Evolutionary conservation across 805 yeast genomes (phyloP), one percentile per base, ranked within the genome.

Genomic region (Clavispora santaluciae): DNA sequence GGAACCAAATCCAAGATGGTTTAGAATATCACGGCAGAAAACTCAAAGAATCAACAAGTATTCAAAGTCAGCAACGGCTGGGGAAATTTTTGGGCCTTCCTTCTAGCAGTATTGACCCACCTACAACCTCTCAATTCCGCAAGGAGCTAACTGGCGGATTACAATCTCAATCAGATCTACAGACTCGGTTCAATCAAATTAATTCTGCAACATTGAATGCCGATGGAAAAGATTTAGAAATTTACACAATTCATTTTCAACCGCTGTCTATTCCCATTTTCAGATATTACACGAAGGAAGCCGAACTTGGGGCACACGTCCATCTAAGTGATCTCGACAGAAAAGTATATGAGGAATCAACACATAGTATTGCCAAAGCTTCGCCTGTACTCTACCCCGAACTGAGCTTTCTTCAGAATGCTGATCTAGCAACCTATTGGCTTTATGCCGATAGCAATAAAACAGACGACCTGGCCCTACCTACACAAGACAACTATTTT

Each of bases 351-450:
- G 12, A 28, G 6, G 12, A 15, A 6, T 28, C 20, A 7, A 20
- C 16, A 4, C 15, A 28, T 4, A 20, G 7, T 15, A 20, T 11
- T 4, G 20, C 31, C 6, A 4, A 18, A 4, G 2, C 11, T 3
- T 28, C 13, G 12, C 26, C 16, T 13, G n/a, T 17, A 22, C 51
- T 1, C 25, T 43, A 18, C 18, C 51, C 33, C 8, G 54, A 43
- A 24, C 34, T 22, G 36, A 41, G 36, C 22, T 33, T 17, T 30
- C 22, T 22, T 40, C 24, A 15, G 25, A 44, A 40, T 22, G 44
- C 23, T 26, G 54, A 48, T n/a, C 23, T 24, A 18, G 6, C 31
- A 13, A 38, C 28, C 15, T 25, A 18, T 8, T 38, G 28, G 31
- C n/a, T 30, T 43, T 22, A 49, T 48, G 8, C 30, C 22, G 6